These are phyloP conservation scores for Leishmania turanica DNA, from an alignment of 208 protist genomes.

Conservation along the genomic window DNA sequence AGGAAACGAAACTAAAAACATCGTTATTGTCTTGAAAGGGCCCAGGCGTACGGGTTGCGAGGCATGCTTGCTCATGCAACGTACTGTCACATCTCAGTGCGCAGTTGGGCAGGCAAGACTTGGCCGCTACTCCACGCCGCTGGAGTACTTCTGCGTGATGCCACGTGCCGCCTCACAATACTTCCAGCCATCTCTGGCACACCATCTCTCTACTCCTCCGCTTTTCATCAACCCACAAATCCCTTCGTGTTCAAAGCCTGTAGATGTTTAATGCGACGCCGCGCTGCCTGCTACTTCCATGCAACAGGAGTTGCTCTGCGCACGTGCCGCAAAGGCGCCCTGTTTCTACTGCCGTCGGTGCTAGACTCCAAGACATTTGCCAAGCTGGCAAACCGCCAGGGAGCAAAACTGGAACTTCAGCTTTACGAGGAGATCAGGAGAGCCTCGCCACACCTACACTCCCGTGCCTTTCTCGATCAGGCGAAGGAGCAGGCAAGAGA, in stretches of 20 bases:
- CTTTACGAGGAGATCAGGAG: conserved; percentile 34
- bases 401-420: conserved; percentile 37
- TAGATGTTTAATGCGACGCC: conserved; percentile 7
- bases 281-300: neutral
- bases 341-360: conserved; percentile 80
- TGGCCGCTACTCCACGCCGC: too few relatives aligned
- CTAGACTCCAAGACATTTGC: conserved; percentile 77
- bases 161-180: neutral
- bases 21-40: neutral
- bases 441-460: conserved; percentile 32
- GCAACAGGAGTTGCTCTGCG: conserved; percentile 1
- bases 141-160: neutral
- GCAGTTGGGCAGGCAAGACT: neutral
- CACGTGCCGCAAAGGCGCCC: conserved; percentile 8
- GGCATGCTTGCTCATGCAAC: neutral
- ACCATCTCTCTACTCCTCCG: neutral
- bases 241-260: neutral
- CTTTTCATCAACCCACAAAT: neutral
- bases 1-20: conserved; percentile 10
- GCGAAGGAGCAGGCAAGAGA: conserved; percentile 29
- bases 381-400: conserved; percentile 50
- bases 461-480: conserved; percentile 46
- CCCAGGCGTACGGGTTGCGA: neutral
- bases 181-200: neutral
- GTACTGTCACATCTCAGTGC: neutral